Evolutionary conservation across 2,329 filamentous ascomycete species (phyloP).

Genomic region (Fusarium sterilihyphosum): DNA sequence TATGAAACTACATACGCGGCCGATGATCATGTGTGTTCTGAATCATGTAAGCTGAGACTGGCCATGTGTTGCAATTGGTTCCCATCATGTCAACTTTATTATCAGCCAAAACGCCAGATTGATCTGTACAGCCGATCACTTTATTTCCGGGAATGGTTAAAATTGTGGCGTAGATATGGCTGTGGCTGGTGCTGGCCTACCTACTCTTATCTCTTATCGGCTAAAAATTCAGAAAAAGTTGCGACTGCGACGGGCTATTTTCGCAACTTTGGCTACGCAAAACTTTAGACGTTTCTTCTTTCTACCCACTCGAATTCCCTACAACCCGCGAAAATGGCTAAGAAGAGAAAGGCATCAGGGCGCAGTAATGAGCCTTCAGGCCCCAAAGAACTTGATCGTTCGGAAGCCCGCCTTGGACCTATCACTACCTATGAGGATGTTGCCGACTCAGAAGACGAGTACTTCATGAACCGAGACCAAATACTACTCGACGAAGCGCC

Average conservation of each 20-base stretch:
- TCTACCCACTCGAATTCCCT: background rate
- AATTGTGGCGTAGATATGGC: background rate
- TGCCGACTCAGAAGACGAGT: conserved; percentile 93
- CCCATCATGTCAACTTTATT: background rate
- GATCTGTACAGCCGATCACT: background rate
- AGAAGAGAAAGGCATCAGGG: conserved; percentile 76
- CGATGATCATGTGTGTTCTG: conserved; percentile 18
- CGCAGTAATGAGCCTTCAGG: conserved; percentile 57
- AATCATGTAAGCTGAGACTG: conserved; percentile 9
- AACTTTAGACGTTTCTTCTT: background rate
- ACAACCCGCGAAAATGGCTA: conserved; percentile 61
- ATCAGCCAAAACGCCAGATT: background rate
- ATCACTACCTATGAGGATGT: conserved; percentile 81
- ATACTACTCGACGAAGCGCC: conserved; percentile 86
- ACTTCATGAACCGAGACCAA: conserved; percentile 86
- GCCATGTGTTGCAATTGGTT: conserved; percentile 5
- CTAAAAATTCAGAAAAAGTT: conserved; percentile 37
- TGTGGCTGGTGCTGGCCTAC: background rate
- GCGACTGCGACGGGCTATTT: conserved; percentile 14
- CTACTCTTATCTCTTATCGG: conserved; percentile 32
- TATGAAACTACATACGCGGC: conserved; percentile 5
- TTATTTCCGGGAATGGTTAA: background rate
- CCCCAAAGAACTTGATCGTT: conserved; percentile 64
- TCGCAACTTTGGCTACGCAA: conserved; percentile 3
- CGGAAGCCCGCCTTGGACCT: conserved; percentile 69